Evolutionary conservation across 805 yeast genomes (phyloP).

Genomic region (Candida succiphila): DNA sequence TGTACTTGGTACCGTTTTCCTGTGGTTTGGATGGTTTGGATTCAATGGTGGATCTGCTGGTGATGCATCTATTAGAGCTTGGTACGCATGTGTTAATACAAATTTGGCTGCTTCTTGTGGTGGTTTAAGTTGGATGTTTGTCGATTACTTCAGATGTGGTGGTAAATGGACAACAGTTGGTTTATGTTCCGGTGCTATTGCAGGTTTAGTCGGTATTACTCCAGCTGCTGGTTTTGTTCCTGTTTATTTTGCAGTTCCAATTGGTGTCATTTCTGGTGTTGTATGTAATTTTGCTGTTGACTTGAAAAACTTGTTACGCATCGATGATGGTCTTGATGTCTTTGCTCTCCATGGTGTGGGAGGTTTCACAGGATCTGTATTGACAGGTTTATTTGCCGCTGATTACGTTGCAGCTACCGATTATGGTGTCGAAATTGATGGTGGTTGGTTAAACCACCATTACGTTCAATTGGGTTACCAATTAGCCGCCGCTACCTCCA

Average conservation of each 20-base stretch:
- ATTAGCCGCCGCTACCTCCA: slow-evolving; percentile 65
- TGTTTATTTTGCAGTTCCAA: slow-evolving; percentile 75
- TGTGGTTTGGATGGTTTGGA: slow-evolving; percentile 99
- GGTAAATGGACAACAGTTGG: slow-evolving; percentile 92
- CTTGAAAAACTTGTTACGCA: slow-evolving; percentile 55
- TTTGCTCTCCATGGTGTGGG: slow-evolving; percentile 93
- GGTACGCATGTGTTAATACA: slow-evolving; percentile 90
- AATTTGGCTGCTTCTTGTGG: slow-evolving; percentile 91
- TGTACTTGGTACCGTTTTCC: slow-evolving; percentile 85
- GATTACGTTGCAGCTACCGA: slow-evolving; percentile 82
- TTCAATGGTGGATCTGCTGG: slow-evolving; percentile 99
- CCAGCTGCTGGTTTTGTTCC: slow-evolving; percentile 98
- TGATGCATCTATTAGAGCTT: slow-evolving; percentile 84
- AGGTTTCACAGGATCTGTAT: slow-evolving; percentile 71
- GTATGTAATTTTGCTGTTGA: slow-evolving; percentile 84
- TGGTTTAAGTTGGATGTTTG: slow-evolving; percentile 89
- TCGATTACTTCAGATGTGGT: slow-evolving; percentile 80
- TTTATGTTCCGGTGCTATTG: slow-evolving; percentile 85
- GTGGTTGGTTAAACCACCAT: slow-evolving; percentile 87
- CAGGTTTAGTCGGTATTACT: slow-evolving; percentile 91
- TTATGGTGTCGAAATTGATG: slow-evolving; percentile 52
- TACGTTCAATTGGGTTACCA: slow-evolving; percentile 81
- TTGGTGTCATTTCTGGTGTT: slow-evolving; percentile 70
- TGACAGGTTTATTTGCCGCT: slow-evolving; percentile 91
- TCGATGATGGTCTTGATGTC: slow-evolving; percentile 94